Base-by-base conservation (phyloP, 495 filamentous ascomycete species). In the Penicillium goetzii region DNA sequence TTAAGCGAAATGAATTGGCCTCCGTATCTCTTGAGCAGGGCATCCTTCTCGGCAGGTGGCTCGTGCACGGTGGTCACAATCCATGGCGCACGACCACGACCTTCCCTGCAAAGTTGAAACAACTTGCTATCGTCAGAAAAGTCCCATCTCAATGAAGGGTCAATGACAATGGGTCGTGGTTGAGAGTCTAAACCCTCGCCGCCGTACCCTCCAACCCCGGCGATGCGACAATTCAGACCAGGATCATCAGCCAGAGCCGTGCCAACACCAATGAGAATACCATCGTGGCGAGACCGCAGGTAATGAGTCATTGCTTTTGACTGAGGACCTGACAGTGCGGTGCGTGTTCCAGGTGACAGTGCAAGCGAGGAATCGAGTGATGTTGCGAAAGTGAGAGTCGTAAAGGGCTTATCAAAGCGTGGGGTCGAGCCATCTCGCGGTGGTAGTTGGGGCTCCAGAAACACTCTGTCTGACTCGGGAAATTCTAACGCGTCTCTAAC, bases 241-340 rank as follows among this genome's bases (percentile, higher is more conserved):
- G 94, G 94, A 72, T 98, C 85, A 66, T 98, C 94, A 7, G 90
- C 88, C 12, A 90, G 73, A 26, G 91, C 92, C 7, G 94, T 98
- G 3, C 90, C 89, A 10, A 90, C 89, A 10, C 94, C 94, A n/a
- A 98, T 80, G 19, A 95, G 80, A 63, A 98, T 96, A 9, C 90
- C 92, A 59, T 90, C 86, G 74, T 98, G 93, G 7, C 82, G 83
- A 9, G 86, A 86, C 59, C 94, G 91, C 7, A 98, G 85, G 71
- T 89, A 92, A 72, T 98, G 94, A 11, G 94, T 97, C 89, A 98
- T 92, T 43, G 89, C 88, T 73, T 97, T 97, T 21, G 92, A 89
- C 50, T 87, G 80, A 0, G 88, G 85, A 6, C 93, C 92, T 1
- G 93, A 97, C 4, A 97, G 86, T 0, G 80, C 73, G 2, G 93